Percentiles rank a stretch among this genome's conserved stretches.
Evolutionary conservation across 2,329 filamentous ascomycete species (phyloP).

Genomic region (Pseudogymnoascus sp.): DNA sequence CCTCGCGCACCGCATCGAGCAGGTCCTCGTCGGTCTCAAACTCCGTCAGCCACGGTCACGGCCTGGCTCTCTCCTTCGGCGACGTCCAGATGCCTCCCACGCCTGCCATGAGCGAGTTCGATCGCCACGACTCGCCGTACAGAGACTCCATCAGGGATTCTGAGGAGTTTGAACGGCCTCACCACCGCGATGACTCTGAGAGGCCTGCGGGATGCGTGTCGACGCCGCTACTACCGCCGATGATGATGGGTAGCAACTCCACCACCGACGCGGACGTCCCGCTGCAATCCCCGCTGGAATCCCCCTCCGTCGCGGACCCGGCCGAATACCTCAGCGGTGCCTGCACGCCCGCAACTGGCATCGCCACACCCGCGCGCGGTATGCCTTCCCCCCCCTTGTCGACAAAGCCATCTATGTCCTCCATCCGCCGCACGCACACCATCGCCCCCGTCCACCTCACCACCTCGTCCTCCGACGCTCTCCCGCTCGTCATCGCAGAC

Average conservation of each 20-base stretch:
- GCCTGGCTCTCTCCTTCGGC: constrained; percentile 13
- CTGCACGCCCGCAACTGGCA: constrained; percentile 28
- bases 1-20: constrained; percentile 59
- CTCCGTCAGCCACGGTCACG: constrained; percentile 34
- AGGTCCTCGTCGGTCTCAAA: constrained; percentile 70
- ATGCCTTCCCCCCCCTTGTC: constrained; percentile 66
- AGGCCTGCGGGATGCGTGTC: constrained; percentile 58
- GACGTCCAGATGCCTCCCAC: constrained; percentile 51
- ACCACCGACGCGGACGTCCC: constrained; percentile 41
- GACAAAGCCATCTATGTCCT: constrained; percentile 66
- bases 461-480: constrained; percentile 44
- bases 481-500: constrained; percentile 58
- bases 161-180: constrained; percentile 41
- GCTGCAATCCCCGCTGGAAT: constrained; percentile 75
- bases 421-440: constrained; percentile 46
- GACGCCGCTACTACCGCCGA: constrained; percentile 77
- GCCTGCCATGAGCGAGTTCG: constrained; percentile 55
- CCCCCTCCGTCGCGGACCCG: constrained; percentile 63
- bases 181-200: constrained; percentile 40
- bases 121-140: constrained; percentile 41
- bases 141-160: constrained; percentile 16
- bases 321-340: not conserved
- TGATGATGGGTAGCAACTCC: constrained; percentile 48
- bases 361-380: constrained; percentile 32
- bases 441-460: constrained; percentile 37